These are phyloP conservation scores for Colletotrichum zoysiae DNA, from an alignment of 2,329 filamentous ascomycete species.

Conservation along the genomic window DNA sequence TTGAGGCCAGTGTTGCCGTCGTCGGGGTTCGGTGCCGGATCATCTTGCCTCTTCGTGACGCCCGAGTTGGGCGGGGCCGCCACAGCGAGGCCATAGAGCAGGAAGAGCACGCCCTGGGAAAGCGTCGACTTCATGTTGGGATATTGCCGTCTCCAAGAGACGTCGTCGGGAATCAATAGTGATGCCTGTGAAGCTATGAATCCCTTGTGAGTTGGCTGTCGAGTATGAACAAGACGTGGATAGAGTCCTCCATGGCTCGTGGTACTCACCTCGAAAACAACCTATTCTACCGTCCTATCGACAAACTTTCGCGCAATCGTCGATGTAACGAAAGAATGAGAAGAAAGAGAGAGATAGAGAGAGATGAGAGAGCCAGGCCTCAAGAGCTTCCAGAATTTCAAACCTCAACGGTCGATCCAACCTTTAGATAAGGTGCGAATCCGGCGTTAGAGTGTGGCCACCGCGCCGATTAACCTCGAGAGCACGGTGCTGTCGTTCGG, in stretches of 20 bases:
- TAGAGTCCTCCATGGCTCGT: neutral
- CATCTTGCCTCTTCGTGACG: slow-evolving; percentile 24
- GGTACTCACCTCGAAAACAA: slow-evolving; percentile 3
- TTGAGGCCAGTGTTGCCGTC: neutral
- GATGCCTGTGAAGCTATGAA: neutral
- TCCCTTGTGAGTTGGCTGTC: neutral
- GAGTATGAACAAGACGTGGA: too few relatives aligned
- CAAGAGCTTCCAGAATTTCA: slow-evolving; percentile 18
- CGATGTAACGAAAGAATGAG: slow-evolving; percentile 15
- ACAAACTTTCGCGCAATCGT: slow-evolving; percentile 4
- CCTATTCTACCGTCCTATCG: neutral
- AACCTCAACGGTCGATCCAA: slow-evolving; percentile 29
- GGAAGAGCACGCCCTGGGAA: slow-evolving; percentile 21
- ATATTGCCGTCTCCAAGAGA: neutral
- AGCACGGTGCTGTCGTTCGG: slow-evolving; percentile 39
- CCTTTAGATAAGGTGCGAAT: slow-evolving; percentile 33
- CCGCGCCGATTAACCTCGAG: slow-evolving; percentile 15
- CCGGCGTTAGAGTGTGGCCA: slow-evolving; percentile 9
- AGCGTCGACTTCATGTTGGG: slow-evolving; percentile 35
- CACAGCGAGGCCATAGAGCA: slow-evolving; percentile 28
- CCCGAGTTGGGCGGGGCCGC: slow-evolving; percentile 22
- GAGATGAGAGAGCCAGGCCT: neutral
- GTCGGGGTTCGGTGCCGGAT: neutral
- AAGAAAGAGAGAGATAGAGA: neutral
- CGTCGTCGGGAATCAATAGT: neutral